Conservation (phyloP, 2,329 filamentous ascomycete species). For the Phaeosphaeriaceae sp. region DNA sequence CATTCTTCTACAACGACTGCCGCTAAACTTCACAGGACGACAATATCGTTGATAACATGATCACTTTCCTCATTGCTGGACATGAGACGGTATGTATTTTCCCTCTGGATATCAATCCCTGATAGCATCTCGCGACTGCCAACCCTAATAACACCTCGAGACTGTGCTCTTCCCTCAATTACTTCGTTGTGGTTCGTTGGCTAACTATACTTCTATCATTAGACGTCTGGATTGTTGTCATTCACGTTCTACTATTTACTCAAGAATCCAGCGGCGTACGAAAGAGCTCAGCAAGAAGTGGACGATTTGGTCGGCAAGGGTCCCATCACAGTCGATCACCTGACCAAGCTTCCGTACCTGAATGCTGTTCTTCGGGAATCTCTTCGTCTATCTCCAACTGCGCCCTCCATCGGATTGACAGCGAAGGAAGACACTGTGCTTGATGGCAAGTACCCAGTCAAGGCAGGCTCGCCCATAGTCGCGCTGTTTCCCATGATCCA, state of each 20-base stretch:
- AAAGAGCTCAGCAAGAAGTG: conserved; percentile 61
- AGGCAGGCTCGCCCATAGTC: conserved; percentile 40
- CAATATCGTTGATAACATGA: conserved; percentile 71
- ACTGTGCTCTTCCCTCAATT: neutral
- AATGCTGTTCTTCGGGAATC: conserved; percentile 62
- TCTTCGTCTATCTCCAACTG: conserved; percentile 63
- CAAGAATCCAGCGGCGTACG: conserved; percentile 59
- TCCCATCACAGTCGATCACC: conserved; percentile 56
- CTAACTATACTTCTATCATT: neutral
- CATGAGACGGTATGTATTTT: conserved; percentile 37
- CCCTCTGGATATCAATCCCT: neutral
- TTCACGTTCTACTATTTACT: conserved; percentile 60
- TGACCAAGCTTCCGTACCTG: conserved; percentile 61
- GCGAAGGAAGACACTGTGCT: conserved; percentile 43
- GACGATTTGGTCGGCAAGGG: conserved; percentile 59
- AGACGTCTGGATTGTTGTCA: conserved; percentile 45
- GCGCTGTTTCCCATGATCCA: conserved; percentile 47
- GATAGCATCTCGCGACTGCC: neutral
- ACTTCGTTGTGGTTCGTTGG: neutral
- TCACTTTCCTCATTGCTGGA: conserved; percentile 65
- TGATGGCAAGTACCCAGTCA: conserved; percentile 49
- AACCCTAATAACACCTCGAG: no score
- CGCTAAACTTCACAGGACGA: conserved; percentile 51
- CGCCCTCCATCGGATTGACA: conserved; percentile 56
- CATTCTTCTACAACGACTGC: no score